These are phyloP conservation scores for Trametopsis cervina DNA, from an alignment of 768 basidiomycete genomes.

Conservation along the genomic window DNA sequence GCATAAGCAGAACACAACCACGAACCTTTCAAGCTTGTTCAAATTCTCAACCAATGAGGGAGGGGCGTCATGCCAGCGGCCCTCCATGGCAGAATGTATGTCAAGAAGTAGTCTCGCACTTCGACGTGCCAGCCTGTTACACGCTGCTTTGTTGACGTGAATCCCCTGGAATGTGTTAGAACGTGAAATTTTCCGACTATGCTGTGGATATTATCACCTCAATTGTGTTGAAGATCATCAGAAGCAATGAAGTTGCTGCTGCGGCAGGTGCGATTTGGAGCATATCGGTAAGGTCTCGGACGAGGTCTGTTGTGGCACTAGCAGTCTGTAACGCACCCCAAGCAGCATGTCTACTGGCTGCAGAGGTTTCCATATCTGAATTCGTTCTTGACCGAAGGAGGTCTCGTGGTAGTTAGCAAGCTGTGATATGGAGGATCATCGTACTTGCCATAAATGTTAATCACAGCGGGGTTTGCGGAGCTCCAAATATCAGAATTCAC, in stretches of 20 bases:
- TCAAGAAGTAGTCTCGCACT: slow-evolving; percentile 37
- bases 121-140: slow-evolving; percentile 31
- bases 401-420: background rate
- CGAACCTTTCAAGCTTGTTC: slow-evolving; percentile 32
- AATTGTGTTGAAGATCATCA: slow-evolving; percentile 38
- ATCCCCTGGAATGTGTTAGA: slow-evolving; percentile 13
- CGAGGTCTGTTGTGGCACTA: slow-evolving; percentile 22
- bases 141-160: slow-evolving; percentile 32
- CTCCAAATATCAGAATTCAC: background rate
- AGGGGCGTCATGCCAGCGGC: slow-evolving; percentile 36
- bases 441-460: background rate
- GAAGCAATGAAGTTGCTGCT: slow-evolving; percentile 32
- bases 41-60: slow-evolving; percentile 32
- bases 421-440: background rate
- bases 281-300: slow-evolving; percentile 26
- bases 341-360: slow-evolving; percentile 12
- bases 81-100: slow-evolving; percentile 38
- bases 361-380: background rate
- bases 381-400: background rate
- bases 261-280: slow-evolving; percentile 36
- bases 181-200: background rate
- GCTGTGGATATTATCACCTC: slow-evolving; percentile 25
- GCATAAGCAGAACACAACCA: slow-evolving; percentile 5
- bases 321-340: slow-evolving; percentile 24
- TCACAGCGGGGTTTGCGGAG: background rate